Conservation (phyloP, 2,329 filamentous ascomycete genomes). For the Biscogniauxia sp. region DNA sequence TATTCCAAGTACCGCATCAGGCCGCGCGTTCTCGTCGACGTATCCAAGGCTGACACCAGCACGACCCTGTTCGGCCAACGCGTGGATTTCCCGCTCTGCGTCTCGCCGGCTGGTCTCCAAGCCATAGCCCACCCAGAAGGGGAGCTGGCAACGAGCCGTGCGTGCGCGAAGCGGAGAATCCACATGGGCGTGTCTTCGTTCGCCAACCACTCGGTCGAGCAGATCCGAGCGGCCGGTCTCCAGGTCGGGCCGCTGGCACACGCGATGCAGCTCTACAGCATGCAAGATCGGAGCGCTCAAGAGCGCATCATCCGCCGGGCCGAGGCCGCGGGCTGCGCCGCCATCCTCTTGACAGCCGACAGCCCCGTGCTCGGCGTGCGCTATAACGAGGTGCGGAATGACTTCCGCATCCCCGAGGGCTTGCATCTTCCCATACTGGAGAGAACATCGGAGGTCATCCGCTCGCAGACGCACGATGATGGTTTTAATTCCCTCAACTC, state of each 20-base stretch:
- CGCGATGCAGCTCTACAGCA: conserved; percentile 51
- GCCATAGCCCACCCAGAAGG: conserved; percentile 51
- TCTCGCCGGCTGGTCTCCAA: conserved; percentile 54
- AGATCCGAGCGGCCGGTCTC: conserved; percentile 33
- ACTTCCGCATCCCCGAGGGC: conserved; percentile 44
- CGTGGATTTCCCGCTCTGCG: conserved; percentile 49
- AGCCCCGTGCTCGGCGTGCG: conserved; percentile 49
- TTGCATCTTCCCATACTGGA: conserved; percentile 15
- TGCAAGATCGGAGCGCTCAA: conserved; percentile 45
- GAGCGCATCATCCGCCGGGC: conserved; percentile 41
- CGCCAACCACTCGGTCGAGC: conserved; percentile 25
- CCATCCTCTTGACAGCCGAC: conserved; percentile 52
- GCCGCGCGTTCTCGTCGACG: conserved; percentile 44
- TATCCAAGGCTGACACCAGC: conserved; percentile 36
- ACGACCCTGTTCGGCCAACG: conserved; percentile 44
- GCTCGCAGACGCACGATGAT: conserved; percentile 20
- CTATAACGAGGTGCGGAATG: conserved; percentile 49
- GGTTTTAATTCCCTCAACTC: conserved; percentile 26
- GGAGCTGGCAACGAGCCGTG: conserved; percentile 47
- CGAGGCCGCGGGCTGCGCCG: conserved; percentile 44
- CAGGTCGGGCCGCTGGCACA: conserved; percentile 37
- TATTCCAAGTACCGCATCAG: conserved; percentile 50
- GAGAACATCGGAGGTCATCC: conserved; percentile 12
- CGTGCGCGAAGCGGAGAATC: conserved; percentile 32
- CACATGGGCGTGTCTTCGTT: conserved; percentile 48